Evolutionary conservation across 2,329 filamentous ascomycete species (phyloP).

Genomic region (Grosmannia clavigera): DNA sequence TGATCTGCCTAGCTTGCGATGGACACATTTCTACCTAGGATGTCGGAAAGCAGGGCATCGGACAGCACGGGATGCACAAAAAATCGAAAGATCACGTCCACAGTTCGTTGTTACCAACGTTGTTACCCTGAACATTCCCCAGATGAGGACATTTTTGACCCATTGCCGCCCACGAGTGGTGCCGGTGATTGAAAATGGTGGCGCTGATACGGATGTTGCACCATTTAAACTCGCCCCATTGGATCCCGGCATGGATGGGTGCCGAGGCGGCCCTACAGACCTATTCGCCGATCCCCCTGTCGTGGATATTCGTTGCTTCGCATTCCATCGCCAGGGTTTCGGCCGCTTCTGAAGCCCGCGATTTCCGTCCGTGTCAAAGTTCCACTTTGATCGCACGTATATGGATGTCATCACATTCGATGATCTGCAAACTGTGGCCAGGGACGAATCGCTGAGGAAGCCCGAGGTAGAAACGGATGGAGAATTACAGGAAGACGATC

Average conservation of each 20-base stretch:
- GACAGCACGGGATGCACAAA: constrained; percentile 22
- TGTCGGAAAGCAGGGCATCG: constrained; percentile 38
- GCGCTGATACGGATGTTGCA: not conserved
- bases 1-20: constrained; percentile 43
- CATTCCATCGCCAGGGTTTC: constrained; percentile 61
- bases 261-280: constrained; percentile 28
- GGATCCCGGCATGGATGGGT: constrained; percentile 29
- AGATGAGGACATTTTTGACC: constrained; percentile 37
- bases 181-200: constrained; percentile 22
- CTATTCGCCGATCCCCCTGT: constrained; percentile 62
- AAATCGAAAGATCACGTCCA: constrained; percentile 38
- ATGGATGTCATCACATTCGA: constrained; percentile 56
- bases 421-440: constrained; percentile 53
- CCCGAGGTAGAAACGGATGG: not conserved
- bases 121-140: constrained; percentile 40
- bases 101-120: constrained; percentile 55
- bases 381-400: constrained; percentile 64
- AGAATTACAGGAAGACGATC: not conserved
- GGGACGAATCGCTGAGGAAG: constrained; percentile 22
- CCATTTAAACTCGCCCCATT: constrained; percentile 31
- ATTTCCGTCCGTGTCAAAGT: constrained; percentile 64
- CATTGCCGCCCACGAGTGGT: constrained; percentile 33
- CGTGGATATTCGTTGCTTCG: constrained; percentile 68
- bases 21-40: constrained; percentile 72
- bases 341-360: constrained; percentile 61